Conservation (phyloP, 2,329 filamentous ascomycete species). For the Achaetomium macrosporum region DNA sequence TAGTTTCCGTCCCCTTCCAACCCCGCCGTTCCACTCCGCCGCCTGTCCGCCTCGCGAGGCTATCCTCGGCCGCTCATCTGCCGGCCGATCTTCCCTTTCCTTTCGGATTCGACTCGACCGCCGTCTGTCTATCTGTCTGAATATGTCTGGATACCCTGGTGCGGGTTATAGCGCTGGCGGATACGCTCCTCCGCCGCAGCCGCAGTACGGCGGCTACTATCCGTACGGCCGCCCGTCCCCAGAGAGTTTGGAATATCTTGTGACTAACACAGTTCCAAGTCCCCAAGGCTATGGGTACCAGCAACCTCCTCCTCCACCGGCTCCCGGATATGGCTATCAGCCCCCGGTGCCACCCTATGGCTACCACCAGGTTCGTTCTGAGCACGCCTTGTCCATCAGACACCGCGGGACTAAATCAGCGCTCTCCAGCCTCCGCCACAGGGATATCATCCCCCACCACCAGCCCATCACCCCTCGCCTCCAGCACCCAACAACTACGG, state of each 20-base stretch:
- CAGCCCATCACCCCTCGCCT: slow-evolving; percentile 33
- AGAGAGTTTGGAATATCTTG: too few species aligned
- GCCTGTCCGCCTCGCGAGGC: slow-evolving; percentile 6
- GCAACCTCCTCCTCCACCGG: slow-evolving; percentile 34
- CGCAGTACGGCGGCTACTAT: slow-evolving; percentile 45
- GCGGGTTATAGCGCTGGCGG: slow-evolving; percentile 47
- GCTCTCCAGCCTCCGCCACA: slow-evolving; percentile 31
- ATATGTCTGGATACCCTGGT: slow-evolving; percentile 60
- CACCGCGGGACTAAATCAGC: slow-evolving; percentile 18
- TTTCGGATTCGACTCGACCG: not conserved
- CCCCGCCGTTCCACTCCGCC: slow-evolving; percentile 3
- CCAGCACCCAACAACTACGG: slow-evolving; percentile 40
- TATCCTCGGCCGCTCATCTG: slow-evolving; percentile 8
- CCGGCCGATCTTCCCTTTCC: not conserved
- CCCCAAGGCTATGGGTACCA: slow-evolving; percentile 42
- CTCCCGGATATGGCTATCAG: slow-evolving; percentile 39
- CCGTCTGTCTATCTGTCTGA: slow-evolving; percentile 4
- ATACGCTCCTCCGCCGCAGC: slow-evolving; percentile 36
- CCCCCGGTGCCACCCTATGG: slow-evolving; percentile 37
- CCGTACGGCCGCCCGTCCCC: slow-evolving; percentile 39
- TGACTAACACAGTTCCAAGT: slow-evolving; percentile 8
- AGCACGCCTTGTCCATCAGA: slow-evolving; percentile 1
- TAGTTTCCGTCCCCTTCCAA: not conserved
- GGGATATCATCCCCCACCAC: slow-evolving; percentile 39
- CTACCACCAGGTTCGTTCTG: slow-evolving; percentile 35